A percentile compares a stretch with the other conserved stretches of the same genome.
Conservation (phyloP, 1,139 yeast species). For the Meyerozyma sp. region DNA sequence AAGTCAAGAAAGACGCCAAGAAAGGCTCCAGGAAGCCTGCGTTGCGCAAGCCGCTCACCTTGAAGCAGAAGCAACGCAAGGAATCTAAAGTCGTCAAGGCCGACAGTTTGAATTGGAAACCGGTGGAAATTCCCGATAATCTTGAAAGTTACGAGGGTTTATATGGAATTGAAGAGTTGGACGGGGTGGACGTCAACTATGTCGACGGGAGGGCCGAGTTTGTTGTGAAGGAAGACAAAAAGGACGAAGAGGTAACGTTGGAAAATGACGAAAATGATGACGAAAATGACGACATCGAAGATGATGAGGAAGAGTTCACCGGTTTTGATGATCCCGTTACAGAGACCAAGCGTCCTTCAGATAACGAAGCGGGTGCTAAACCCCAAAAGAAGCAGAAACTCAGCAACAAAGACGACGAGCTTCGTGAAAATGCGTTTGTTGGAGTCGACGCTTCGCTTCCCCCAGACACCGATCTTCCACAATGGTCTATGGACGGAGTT, state of each 20-base stretch:
- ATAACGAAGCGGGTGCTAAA: slow-evolving; percentile 9
- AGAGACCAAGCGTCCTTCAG: slow-evolving; percentile 3
- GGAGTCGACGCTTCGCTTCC: slow-evolving; percentile 26
- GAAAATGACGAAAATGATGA: slow-evolving; percentile 6
- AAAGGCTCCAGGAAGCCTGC: slow-evolving; percentile 2
- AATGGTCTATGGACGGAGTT: slow-evolving; percentile 41
- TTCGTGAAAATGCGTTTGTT: slow-evolving; percentile 20
- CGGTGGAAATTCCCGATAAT: slow-evolving; percentile 78
- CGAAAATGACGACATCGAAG: slow-evolving; percentile 5
- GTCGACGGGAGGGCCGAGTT: slow-evolving; percentile 64
- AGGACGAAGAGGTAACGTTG: slow-evolving; percentile 18
- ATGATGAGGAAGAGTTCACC: slow-evolving; percentile 9
- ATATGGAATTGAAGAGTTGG: slow-evolving; percentile 89
- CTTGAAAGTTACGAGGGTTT: slow-evolving; percentile 86
- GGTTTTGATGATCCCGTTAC: background rate
- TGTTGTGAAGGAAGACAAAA: slow-evolving; percentile 34
- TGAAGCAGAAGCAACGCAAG: slow-evolving; percentile 27
- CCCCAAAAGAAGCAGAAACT: slow-evolving; percentile 8
- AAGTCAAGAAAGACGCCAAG: background rate
- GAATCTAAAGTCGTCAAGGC: slow-evolving; percentile 43
- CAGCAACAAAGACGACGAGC: slow-evolving; percentile 9
- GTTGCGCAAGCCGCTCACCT: slow-evolving; percentile 18
- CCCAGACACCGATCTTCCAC: slow-evolving; percentile 44
- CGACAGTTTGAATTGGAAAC: slow-evolving; percentile 65
- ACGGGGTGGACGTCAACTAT: slow-evolving; percentile 78